A percentile compares a stretch with the other conserved stretches of the same genome.
These are phyloP conservation scores for Emergomyces africanus DNA, from an alignment of 2,329 filamentous ascomycete species.

Conservation along the genomic window DNA sequence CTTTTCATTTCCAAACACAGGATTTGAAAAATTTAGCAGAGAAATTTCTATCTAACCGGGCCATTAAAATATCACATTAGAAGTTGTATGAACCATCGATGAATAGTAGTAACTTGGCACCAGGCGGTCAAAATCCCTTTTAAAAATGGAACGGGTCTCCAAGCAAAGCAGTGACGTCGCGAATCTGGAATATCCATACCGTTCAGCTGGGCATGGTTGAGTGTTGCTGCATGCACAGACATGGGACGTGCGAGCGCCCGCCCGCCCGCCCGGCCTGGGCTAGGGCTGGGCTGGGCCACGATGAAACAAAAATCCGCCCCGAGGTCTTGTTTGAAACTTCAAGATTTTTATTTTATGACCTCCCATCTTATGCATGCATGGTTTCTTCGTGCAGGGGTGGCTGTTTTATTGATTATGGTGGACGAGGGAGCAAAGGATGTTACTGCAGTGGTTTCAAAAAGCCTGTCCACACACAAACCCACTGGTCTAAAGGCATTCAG, in stretches of 20 bases:
- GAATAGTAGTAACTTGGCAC: too few relatives aligned
- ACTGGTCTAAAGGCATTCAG: not conserved
- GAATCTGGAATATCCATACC: not conserved
- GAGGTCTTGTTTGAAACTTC: not conserved
- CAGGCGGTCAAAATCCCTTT: not conserved
- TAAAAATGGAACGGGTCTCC: not conserved
- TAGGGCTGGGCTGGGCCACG: not conserved
- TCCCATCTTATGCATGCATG: not conserved
- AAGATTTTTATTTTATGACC: not conserved
- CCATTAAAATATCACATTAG: not conserved
- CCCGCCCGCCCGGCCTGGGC: not conserved
- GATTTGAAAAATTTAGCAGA: not conserved
- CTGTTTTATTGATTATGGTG: not conserved
- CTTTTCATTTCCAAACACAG: not conserved
- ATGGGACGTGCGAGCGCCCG: not conserved
- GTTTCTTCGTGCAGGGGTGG: not conserved
- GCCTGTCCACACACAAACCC: not conserved
- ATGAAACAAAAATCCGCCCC: not conserved
- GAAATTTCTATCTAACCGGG: not conserved
- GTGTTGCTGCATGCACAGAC: not conserved
- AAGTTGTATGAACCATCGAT: too few relatives aligned
- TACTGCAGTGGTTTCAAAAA: not conserved
- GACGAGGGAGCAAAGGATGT: not conserved
- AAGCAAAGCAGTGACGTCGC: not conserved
- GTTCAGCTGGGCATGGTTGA: not conserved